Conservation (phyloP, 2,329 filamentous ascomycete species). For the Xylariales sp. region DNA sequence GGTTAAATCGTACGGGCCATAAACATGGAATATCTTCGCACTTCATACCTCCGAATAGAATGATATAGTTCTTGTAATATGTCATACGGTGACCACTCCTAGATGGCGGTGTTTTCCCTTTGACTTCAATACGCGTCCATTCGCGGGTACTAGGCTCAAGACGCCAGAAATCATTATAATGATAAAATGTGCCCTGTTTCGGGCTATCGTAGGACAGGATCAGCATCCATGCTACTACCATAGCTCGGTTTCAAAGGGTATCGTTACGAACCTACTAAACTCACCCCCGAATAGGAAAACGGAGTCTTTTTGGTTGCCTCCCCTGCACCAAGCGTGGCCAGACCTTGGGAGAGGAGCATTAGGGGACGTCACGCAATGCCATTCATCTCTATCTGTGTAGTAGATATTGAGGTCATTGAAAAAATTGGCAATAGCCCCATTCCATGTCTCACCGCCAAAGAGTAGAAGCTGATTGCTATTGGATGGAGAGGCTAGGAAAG, state of each 20-base stretch:
- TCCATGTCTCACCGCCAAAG: conserved; percentile 96
- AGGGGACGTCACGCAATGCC: conserved; percentile 88
- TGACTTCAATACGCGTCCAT: conserved; percentile 88
- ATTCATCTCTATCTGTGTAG: conserved; percentile 86
- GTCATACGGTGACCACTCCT: conserved; percentile 96
- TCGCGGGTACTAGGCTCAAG: conserved; percentile 86
- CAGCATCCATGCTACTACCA: conserved; percentile 21
- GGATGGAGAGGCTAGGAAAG: conserved; percentile 84
- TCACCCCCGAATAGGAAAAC: conserved; percentile 96
- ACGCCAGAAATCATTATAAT: conserved; percentile 99
- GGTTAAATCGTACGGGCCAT: conserved; percentile 31
- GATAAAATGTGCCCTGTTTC: conserved; percentile 85
- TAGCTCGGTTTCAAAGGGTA: background rate
- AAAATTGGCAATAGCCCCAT: conserved; percentile 84
- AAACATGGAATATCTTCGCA: background rate
- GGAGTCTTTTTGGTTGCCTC: conserved; percentile 80
- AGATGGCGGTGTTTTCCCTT: conserved; percentile 82
- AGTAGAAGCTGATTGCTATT: conserved; percentile 90
- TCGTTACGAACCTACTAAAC: conserved; percentile 75
- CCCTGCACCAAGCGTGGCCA: conserved; percentile 94
- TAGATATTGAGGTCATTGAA: conserved; percentile 76
- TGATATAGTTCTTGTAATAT: conserved; percentile 95
- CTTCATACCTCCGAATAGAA: conserved; percentile 79
- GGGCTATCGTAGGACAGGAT: conserved; percentile 33
- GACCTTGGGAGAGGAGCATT: conserved; percentile 91